These are phyloP conservation scores for Podila epigama DNA, from an alignment of 192 early-diverging fungal species.

Conservation along the genomic window DNA sequence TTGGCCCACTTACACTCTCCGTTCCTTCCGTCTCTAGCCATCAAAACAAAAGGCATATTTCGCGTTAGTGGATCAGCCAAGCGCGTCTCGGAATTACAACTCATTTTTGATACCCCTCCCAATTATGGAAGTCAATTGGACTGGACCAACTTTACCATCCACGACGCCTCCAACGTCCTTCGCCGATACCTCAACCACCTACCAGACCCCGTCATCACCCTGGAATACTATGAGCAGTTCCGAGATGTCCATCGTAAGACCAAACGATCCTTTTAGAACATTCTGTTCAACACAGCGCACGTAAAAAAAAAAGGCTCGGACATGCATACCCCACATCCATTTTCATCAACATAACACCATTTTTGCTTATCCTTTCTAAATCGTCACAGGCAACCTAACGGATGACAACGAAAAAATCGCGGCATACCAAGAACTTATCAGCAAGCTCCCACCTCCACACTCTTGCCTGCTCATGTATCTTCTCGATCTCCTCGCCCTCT, in stretches of 20 bases:
- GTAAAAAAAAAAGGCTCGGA: background rate
- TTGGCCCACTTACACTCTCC: background rate
- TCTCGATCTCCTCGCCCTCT: slow-evolving; percentile 67
- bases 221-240: slow-evolving; percentile 70
- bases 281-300: no score
- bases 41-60: slow-evolving; percentile 75
- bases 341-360: background rate
- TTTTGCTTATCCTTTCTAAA: background rate
- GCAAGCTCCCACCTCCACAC: slow-evolving; percentile 60
- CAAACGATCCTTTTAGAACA: no score
- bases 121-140: slow-evolving; percentile 68
- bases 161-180: slow-evolving; percentile 81
- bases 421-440: slow-evolving; percentile 67
- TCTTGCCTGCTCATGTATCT: slow-evolving; percentile 75
- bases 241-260: slow-evolving; percentile 67
- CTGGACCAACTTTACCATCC: slow-evolving; percentile 75
- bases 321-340: no score
- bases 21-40: slow-evolving; percentile 45
- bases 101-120: slow-evolving; percentile 69
- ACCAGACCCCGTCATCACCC: slow-evolving; percentile 77
- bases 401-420: slow-evolving; percentile 49
- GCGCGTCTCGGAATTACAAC: slow-evolving; percentile 72
- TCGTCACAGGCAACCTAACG: slow-evolving; percentile 39
- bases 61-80: slow-evolving; percentile 77
- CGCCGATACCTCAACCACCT: slow-evolving; percentile 75